phyloP scores from a whole-genome alignment of 768 basidiomycete genomes.

The Lentinula aciculospora region DNA sequence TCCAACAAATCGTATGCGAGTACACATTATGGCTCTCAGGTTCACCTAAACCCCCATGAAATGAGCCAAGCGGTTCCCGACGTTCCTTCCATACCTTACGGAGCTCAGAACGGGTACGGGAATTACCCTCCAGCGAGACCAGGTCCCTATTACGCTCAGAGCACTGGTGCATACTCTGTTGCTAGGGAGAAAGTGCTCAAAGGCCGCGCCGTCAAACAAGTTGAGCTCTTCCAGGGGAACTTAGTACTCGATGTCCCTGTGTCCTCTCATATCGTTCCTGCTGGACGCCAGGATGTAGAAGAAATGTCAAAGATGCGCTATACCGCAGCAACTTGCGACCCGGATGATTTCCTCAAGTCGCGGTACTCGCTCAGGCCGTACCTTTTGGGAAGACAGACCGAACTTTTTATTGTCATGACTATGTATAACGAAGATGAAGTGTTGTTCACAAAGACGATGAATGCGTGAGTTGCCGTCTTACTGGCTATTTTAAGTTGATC shows the following conservation, averaged over 20 bases:
- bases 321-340: constrained; percentile 86
- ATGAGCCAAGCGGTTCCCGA: constrained; percentile 53
- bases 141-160: constrained; percentile 38
- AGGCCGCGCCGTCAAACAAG: constrained; percentile 70
- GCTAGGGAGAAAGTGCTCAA: constrained; percentile 81
- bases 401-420: constrained; percentile 94
- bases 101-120: constrained; percentile 24
- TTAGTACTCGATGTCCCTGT: constrained; percentile 80
- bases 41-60: constrained; percentile 64
- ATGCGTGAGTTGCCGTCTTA: constrained; percentile 47
- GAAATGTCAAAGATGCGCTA: constrained; percentile 85
- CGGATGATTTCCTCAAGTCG: constrained; percentile 77
- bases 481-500: background rate
- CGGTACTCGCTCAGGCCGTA: constrained; percentile 79
- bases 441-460: constrained; percentile 77
- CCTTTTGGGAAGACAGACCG: constrained; percentile 75
- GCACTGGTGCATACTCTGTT: constrained; percentile 54
- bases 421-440: constrained; percentile 94
- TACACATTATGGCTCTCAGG: constrained; percentile 53
- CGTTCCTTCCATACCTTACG: constrained; percentile 48
- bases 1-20: constrained; percentile 57
- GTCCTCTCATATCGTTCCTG: constrained; percentile 74
- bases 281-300: constrained; percentile 52
- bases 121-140: constrained; percentile 64
- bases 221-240: constrained; percentile 78